phyloP scores from a whole-genome alignment of 164 flowering plant genomes.

The Tetrastigma voinierianum region DNA sequence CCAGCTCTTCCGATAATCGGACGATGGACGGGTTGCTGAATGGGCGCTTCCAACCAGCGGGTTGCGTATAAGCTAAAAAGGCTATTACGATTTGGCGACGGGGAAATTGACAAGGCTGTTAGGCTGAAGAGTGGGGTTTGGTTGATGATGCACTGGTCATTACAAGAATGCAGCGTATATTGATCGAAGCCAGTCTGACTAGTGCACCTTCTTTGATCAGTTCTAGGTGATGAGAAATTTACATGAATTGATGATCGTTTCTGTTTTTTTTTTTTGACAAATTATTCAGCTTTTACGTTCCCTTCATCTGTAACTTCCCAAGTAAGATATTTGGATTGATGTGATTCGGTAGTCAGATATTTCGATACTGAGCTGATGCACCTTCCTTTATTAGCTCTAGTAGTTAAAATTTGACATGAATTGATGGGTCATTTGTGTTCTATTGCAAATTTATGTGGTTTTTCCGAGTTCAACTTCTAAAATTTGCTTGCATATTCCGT shows the following conservation, averaged over 20 bases:
- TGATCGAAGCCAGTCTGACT: slow-evolving; percentile 70
- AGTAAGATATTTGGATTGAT: too few species aligned
- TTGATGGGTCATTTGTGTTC: too few species aligned
- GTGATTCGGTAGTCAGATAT: too few species aligned
- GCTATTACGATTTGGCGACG: slow-evolving; percentile 87
- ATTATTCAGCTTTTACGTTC: not conserved
- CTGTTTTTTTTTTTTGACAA: too few species aligned
- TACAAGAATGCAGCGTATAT: slow-evolving; percentile 67
- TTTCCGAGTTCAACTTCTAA: too few species aligned
- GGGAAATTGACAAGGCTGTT: slow-evolving; percentile 89
- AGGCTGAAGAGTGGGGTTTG: slow-evolving; percentile 98
- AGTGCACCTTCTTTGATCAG: slow-evolving; percentile 60
- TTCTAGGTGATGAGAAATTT: slow-evolving; percentile 35
- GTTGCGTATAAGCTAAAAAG: slow-evolving; percentile 81
- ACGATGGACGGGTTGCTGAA: slow-evolving; percentile 56
- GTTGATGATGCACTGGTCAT: slow-evolving; percentile 73
- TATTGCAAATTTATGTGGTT: too few species aligned
- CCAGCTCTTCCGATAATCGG: slow-evolving; percentile 21
- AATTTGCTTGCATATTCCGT: too few species aligned
- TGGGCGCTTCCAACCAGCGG: slow-evolving; percentile 59
- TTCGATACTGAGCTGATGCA: too few species aligned
- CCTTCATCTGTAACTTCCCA: not conserved
- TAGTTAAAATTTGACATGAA: too few species aligned
- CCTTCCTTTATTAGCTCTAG: too few species aligned
- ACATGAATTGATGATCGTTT: too few species aligned